These are phyloP conservation scores for Aegilops speltoides DNA, from an alignment of 176 grass and related monocot genomes.

Conservation along the genomic window DNA sequence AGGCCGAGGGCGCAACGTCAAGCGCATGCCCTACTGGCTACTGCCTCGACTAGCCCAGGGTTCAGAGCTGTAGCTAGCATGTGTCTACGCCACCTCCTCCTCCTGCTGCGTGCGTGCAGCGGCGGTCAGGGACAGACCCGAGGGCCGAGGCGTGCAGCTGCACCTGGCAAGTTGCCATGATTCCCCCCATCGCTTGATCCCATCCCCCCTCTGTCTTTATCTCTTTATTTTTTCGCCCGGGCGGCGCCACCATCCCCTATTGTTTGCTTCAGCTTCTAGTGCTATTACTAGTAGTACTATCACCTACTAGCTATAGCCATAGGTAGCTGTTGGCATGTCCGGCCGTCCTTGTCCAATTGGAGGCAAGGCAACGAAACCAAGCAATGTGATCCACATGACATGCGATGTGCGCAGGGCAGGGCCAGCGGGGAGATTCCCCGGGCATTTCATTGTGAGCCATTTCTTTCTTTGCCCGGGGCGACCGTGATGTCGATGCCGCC, in stretches of 20 bases:
- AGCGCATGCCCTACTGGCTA: not conserved
- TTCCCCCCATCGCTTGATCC: not conserved
- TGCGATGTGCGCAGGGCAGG: not conserved
- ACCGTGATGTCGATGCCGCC: not conserved
- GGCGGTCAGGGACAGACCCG: not conserved
- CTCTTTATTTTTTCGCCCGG: not conserved
- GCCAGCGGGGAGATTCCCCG: not conserved
- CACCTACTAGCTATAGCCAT: not conserved
- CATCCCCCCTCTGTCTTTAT: not conserved
- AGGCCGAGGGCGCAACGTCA: not conserved
- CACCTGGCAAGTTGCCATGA: not conserved
- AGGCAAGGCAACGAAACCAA: not conserved
- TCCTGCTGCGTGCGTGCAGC: not conserved
- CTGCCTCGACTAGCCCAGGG: constrained; percentile 22
- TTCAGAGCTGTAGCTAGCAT: not conserved
- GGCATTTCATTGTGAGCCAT: not conserved
- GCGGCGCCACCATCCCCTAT: not conserved
- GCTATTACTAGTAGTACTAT: not conserved
- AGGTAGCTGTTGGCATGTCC: not conserved
- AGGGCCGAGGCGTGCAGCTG: not conserved
- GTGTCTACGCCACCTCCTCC: not conserved
- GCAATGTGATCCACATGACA: not conserved
- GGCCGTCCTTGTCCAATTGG: not conserved
- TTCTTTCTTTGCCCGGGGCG: not conserved
- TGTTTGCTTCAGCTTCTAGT: not conserved